These are phyloP conservation scores for Colletotrichum acutatum DNA, from an alignment of 2,329 filamentous ascomycete genomes.

Conservation along the genomic window DNA sequence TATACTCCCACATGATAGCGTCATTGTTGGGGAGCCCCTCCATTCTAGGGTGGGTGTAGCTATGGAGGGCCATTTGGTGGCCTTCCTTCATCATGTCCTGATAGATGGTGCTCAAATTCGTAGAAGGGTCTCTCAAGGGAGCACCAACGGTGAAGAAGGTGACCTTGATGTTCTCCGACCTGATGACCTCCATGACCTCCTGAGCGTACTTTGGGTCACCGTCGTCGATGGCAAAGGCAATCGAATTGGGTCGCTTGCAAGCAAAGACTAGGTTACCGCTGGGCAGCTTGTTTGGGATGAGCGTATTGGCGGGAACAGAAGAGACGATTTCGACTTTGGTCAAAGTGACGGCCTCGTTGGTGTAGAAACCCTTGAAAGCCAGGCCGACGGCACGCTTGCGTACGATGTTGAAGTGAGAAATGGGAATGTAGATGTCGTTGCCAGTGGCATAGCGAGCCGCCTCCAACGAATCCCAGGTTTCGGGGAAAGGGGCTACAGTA, in stretches of 20 bases:
- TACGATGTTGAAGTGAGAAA: constrained; percentile 74
- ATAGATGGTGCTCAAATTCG: constrained; percentile 73
- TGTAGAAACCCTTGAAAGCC: constrained; percentile 74
- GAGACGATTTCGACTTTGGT: constrained; percentile 70
- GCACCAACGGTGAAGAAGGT: constrained; percentile 79
- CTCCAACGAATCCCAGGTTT: constrained; percentile 77
- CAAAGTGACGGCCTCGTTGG: constrained; percentile 59
- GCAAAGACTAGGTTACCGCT: constrained; percentile 70
- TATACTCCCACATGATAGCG: constrained; percentile 71
- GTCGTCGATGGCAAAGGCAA: constrained; percentile 80
- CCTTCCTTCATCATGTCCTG: constrained; percentile 69
- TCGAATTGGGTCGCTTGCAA: constrained; percentile 75
- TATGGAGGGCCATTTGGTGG: constrained; percentile 76
- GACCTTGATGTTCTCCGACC: constrained; percentile 70
- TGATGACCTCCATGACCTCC: constrained; percentile 67
- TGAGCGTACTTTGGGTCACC: constrained; percentile 61
- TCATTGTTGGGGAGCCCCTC: constrained; percentile 64
- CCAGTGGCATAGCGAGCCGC: constrained; percentile 66
- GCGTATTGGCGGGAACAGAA: constrained; percentile 61
- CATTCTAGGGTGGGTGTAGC: constrained; percentile 75
- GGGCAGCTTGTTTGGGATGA: constrained; percentile 68
- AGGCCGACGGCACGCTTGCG: constrained; percentile 66
- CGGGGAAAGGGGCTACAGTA: constrained; percentile 67
- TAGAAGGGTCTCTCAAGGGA: constrained; percentile 66
- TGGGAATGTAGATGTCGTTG: constrained; percentile 73